phyloP scores from a whole-genome alignment of 2,329 filamentous ascomycete genomes.

The Cercospora nicotianae region DNA sequence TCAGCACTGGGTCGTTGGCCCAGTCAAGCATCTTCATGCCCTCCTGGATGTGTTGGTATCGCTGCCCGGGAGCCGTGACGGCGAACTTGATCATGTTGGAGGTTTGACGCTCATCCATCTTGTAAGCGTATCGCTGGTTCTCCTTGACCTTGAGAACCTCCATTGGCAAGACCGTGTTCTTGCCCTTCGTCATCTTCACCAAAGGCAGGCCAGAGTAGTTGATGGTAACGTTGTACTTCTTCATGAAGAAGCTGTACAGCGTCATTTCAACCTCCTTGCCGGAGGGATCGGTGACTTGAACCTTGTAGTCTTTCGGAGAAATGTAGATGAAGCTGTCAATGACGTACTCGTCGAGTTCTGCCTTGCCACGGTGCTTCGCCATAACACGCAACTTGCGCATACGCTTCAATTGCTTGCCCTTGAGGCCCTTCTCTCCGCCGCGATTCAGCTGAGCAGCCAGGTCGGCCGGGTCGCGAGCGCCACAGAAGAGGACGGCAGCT shows the following conservation, averaged over 20 bases:
- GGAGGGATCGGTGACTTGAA: slow-evolving; percentile 43
- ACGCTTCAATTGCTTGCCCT: slow-evolving; percentile 42
- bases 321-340: slow-evolving; percentile 52
- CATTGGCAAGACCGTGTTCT: slow-evolving; percentile 55
- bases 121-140: slow-evolving; percentile 60
- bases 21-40: slow-evolving; percentile 70
- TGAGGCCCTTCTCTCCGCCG: slow-evolving; percentile 24
- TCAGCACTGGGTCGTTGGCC: slow-evolving; percentile 66
- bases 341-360: slow-evolving; percentile 45
- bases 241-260: slow-evolving; percentile 60
- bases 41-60: slow-evolving; percentile 66
- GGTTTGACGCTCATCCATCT: slow-evolving; percentile 65
- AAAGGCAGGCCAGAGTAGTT: slow-evolving; percentile 54
- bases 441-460: slow-evolving; percentile 28
- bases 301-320: slow-evolving; percentile 47
- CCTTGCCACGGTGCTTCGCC: slow-evolving; percentile 42
- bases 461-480: slow-evolving; percentile 31
- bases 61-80: slow-evolving; percentile 70
- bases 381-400: slow-evolving; percentile 46
- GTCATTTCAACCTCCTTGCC: slow-evolving; percentile 45
- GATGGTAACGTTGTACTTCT: slow-evolving; percentile 52
- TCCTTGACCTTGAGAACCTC: slow-evolving; percentile 55
- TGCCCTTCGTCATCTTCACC: slow-evolving; percentile 57
- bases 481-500: slow-evolving; percentile 38
- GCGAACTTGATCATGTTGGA: slow-evolving; percentile 90